Evolutionary conservation across 139 green algal species (phyloP).

Genomic region (Spirogloea muscicola): DNA sequence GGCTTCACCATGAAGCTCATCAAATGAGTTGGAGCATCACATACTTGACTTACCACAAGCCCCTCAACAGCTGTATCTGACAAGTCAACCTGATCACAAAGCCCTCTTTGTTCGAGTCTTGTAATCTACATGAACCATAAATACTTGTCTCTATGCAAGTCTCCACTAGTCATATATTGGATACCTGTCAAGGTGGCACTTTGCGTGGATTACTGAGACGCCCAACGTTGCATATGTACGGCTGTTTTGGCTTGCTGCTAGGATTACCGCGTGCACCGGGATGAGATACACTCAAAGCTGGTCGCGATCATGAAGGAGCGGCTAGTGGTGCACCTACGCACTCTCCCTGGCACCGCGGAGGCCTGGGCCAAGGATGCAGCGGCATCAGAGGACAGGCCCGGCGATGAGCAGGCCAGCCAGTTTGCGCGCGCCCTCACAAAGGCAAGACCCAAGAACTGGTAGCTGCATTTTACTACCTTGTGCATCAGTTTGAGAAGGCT

Average conservation of each 20-base stretch:
- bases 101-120: too few species aligned
- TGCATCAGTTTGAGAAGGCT: too few species aligned
- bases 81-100: too few species aligned
- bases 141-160: too few species aligned
- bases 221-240: not conserved
- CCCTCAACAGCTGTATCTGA: too few species aligned
- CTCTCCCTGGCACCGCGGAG: constrained; percentile 59
- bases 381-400: too few species aligned
- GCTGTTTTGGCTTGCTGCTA: constrained; percentile 2
- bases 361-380: constrained; percentile 42
- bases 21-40: too few species aligned
- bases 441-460: constrained; percentile 43
- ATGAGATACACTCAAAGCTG: constrained; percentile 78
- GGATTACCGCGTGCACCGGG: constrained; percentile 50
- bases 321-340: constrained; percentile 44
- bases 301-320: constrained; percentile 87
- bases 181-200: not conserved
- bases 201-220: not conserved
- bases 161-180: too few species aligned
- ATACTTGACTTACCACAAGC: too few species aligned
- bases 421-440: constrained; percentile 57
- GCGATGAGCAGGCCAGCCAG: constrained; percentile 33
- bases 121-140: too few species aligned
- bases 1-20: too few species aligned
- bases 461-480: too few species aligned